Conservation (phyloP, 805 yeast genomes). For the Ogataea kodamae region DNA sequence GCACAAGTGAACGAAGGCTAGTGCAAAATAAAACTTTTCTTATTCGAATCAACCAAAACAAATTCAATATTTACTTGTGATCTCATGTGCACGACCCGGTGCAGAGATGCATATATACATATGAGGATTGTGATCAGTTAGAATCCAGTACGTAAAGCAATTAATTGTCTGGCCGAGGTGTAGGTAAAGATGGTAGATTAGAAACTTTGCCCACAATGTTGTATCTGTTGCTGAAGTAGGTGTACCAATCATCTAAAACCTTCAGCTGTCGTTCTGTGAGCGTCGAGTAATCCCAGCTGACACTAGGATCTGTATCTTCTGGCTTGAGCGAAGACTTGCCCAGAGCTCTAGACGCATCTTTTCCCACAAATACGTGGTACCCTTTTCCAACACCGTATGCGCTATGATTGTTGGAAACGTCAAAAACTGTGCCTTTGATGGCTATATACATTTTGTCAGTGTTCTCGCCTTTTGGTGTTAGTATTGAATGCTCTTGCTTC, state of each 20-base stretch:
- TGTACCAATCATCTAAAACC: constrained; percentile 72
- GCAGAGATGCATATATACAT: constrained; percentile 2
- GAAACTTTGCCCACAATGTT: constrained; percentile 41
- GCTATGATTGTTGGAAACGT: constrained; percentile 61
- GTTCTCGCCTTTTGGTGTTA: constrained; percentile 42
- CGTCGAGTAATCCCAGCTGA: constrained; percentile 48
- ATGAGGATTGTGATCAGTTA: not conserved
- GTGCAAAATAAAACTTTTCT: constrained; percentile 8
- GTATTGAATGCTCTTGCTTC: too few relatives aligned
- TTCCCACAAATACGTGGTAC: constrained; percentile 70
- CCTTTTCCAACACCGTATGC: constrained; percentile 77
- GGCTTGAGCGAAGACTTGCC: constrained; percentile 63
- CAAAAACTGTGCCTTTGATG: constrained; percentile 74
- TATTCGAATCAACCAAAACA: constrained; percentile 8
- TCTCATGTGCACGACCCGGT: constrained; percentile 4
- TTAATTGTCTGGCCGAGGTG: too few relatives aligned
- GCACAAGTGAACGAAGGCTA: constrained; percentile 7
- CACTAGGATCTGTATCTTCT: constrained; percentile 42
- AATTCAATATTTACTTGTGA: constrained; percentile 5
- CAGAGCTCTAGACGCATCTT: constrained; percentile 72
- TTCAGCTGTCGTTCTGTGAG: constrained; percentile 57
- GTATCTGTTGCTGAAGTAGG: constrained; percentile 54
- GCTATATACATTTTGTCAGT: constrained; percentile 59
- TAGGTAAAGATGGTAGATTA: constrained; percentile 28
- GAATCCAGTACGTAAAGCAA: too few relatives aligned